Percentiles rank a stretch among this genome's conserved stretches.
Conservation (phyloP, 2,329 filamentous ascomycete species). For the Lachnellula suecica region DNA sequence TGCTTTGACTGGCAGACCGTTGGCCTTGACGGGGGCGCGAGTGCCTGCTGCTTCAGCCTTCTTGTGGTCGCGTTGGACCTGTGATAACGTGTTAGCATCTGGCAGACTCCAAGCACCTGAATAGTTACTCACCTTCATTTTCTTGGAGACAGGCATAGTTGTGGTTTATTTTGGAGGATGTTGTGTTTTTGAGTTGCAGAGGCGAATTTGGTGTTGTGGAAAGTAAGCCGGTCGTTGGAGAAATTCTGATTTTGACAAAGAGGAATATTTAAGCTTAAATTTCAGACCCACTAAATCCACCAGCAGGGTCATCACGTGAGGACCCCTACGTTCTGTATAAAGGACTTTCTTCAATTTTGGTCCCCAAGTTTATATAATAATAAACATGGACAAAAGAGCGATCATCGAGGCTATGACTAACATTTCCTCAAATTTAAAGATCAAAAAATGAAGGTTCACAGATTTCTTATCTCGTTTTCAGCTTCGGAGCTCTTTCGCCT, state of each 20-base stretch:
- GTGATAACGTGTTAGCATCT: slow-evolving; percentile 3
- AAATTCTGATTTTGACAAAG: slow-evolving; percentile 5
- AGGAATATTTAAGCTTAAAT: neutral
- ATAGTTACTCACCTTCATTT: slow-evolving; percentile 37
- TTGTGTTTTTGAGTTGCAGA: neutral
- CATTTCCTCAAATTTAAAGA: too few species aligned
- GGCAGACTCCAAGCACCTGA: neutral
- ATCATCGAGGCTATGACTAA: too few species aligned
- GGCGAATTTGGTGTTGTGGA: neutral
- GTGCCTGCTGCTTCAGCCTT: slow-evolving; percentile 54
- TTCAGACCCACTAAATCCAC: neutral
- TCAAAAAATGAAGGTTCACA: neutral
- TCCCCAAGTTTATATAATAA: too few species aligned
- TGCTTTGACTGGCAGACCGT: slow-evolving; percentile 54
- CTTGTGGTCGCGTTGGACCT: slow-evolving; percentile 55
- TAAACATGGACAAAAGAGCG: too few species aligned
- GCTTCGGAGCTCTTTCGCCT: neutral
- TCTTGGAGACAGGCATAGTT: slow-evolving; percentile 48
- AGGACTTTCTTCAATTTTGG: too few species aligned
- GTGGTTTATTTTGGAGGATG: neutral
- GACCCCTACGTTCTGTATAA: too few species aligned
- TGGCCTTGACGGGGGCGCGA: slow-evolving; percentile 51
- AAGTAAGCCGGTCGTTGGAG: neutral
- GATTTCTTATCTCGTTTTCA: neutral
- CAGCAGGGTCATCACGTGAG: too few species aligned